Evolutionary conservation across 306 rosid genomes (phyloP).

Genomic region (Clitoria ternatea): DNA sequence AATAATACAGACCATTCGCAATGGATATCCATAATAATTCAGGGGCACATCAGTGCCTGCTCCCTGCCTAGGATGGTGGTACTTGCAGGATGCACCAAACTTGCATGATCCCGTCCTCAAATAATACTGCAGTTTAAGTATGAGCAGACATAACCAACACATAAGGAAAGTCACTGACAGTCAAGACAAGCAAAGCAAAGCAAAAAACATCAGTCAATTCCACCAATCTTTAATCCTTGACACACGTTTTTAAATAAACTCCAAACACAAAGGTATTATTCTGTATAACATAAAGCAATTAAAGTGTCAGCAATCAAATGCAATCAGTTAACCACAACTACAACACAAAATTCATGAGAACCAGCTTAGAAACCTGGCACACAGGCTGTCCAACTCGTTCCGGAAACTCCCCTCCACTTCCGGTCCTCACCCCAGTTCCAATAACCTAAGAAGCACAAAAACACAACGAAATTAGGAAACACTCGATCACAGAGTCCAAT

Average conservation of each 20-base stretch:
- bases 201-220: constrained; percentile 25
- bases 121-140: constrained; percentile 62
- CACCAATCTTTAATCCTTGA: constrained; percentile 8
- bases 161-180: constrained; percentile 6
- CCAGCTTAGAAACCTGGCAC: constrained; percentile 77
- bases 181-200: constrained; percentile 23
- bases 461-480: constrained; percentile 27
- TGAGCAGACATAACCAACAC: constrained; percentile 21
- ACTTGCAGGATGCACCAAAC: constrained; percentile 86
- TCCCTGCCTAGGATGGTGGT: constrained; percentile 82
- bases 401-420: constrained; percentile 67
- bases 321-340: constrained; percentile 21
- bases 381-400: constrained; percentile 90
- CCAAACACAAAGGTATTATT: constrained; percentile 5
- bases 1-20: constrained; percentile 51
- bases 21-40: constrained; percentile 64
- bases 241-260: neutral
- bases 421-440: constrained; percentile 73
- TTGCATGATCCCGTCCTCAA: constrained; percentile 81
- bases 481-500: constrained; percentile 18
- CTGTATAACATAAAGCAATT: constrained; percentile 10
- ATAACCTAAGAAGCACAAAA: constrained; percentile 50
- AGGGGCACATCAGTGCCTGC: constrained; percentile 52
- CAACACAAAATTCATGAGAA: constrained; percentile 20
- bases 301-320: constrained; percentile 21